Evolutionary conservation across 495 filamentous ascomycete genomes (phyloP), one percentile per base, ranked within the genome.

Genomic region (Aspergillus cavernicola): DNA sequence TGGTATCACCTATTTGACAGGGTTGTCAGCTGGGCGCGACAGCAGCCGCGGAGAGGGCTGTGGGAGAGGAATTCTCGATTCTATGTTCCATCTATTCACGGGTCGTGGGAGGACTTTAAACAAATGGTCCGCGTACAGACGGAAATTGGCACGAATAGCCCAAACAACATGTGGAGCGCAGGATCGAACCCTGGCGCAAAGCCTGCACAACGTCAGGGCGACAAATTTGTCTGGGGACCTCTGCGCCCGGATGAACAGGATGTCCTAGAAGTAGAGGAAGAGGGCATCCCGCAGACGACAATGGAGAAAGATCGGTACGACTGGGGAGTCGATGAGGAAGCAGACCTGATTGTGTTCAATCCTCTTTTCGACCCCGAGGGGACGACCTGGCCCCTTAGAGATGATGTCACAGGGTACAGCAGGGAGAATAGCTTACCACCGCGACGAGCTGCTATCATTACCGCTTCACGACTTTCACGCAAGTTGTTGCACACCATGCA

Each of bases 51-150:
- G 0, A 96, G 93, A 68, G 87, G 87, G 0, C 75, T 97, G 1
- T 97, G 93, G 95, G 95, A 98, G 66, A 83, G 95, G 32, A 96
- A 89, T 58, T 79, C 82, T 11, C 84, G 92, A 20, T 98, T 96
- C 70, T 98, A 97, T 65, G 76, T 98, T 38, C 93, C 93, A 1
- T 77, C 82, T 6, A 82, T 91, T 6, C 93, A 98, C 61, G 93
- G 91, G 10, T 80, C 78, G 16, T 98, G 90, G 89, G 89, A 92
- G 44, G 88, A 96, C 61, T 98, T 97, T 75, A 83, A 80, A 53
- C 88, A 92, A 52, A 92, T 91, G 85, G 85, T 93, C n/a, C 83
- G 88, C 36, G 88, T 92, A 8, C 90, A 95, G 59, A 90, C 86
- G 2, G 88, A 95, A 59, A 85, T 86, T 59, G 91, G 89, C 39